Evolutionary conservation across 176 grass and related monocot genomes (phyloP).

Genomic region (Oryza longistaminata): DNA sequence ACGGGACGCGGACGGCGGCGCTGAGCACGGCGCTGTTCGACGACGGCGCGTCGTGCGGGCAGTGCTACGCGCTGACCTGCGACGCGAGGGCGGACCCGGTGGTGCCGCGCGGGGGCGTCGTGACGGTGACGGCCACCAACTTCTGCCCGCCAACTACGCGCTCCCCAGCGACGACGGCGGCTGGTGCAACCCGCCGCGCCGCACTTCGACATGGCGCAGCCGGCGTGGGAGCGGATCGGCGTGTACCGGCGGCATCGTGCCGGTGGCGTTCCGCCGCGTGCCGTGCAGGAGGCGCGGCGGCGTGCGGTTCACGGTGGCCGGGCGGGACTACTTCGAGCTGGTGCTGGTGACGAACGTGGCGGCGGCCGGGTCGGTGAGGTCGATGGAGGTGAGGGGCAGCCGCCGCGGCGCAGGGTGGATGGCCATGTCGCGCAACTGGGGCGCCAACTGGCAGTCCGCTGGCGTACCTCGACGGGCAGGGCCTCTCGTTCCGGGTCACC

Average conservation of each 20-base stretch:
- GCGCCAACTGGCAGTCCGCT: constrained; percentile 54
- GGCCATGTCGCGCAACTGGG: constrained; percentile 47
- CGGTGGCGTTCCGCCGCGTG: constrained; percentile 35
- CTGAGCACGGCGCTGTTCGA: constrained; percentile 51
- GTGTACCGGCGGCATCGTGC: constrained; percentile 37
- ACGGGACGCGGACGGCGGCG: constrained; percentile 43
- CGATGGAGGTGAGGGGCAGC: constrained; percentile 37
- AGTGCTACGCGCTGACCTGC: constrained; percentile 43
- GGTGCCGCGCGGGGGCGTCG: constrained; percentile 6
- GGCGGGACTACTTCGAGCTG: constrained; percentile 44
- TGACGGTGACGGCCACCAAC: constrained; percentile 39
- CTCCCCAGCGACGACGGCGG: constrained; percentile 22
- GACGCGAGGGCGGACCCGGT: constrained; percentile 25
- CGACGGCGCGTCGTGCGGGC: constrained; percentile 39
- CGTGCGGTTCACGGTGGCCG: constrained; percentile 44
- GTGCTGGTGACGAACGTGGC: constrained; percentile 49
- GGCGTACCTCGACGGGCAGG: neutral
- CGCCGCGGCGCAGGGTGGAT: neutral
- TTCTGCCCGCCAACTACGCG: constrained; percentile 40
- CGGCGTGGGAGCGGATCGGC: constrained; percentile 32
- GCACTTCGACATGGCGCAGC: constrained; percentile 40
- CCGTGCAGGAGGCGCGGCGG: constrained; percentile 38
- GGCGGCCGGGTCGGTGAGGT: constrained; percentile 36
- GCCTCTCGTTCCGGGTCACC: constrained; percentile 43
- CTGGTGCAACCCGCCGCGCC: constrained; percentile 45